Conservation (phyloP, 2,329 filamentous ascomycete species). For the Aureobasidium leucospermi region DNA sequence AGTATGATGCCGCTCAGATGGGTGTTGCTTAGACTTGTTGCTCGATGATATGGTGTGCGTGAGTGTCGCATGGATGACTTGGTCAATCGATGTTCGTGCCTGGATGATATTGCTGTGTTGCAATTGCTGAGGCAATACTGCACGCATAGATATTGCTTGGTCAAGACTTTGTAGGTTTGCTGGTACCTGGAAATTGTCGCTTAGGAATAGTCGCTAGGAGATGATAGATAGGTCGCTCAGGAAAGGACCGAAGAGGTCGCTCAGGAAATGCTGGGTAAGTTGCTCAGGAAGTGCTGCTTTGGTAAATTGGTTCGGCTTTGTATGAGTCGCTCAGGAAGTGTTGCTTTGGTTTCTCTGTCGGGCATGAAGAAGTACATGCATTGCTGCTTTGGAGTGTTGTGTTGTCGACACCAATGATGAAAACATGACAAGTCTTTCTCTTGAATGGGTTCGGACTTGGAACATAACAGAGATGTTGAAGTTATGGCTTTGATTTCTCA, state of each 20-base stretch:
- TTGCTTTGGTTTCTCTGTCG: constrained; percentile 3
- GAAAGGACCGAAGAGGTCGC: not conserved
- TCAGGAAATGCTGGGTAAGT: not conserved
- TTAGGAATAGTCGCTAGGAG: not conserved
- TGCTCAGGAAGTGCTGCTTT: constrained; percentile 9
- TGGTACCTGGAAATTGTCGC: not conserved
- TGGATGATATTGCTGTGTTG: not conserved
- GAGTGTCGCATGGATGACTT: not conserved
- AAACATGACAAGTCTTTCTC: not conserved
- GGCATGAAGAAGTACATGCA: not conserved
- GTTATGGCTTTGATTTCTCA: constrained; percentile 1
- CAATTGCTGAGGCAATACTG: not conserved
- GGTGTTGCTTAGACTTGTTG: not conserved
- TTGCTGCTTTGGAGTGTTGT: constrained; percentile 7
- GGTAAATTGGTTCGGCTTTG: not conserved
- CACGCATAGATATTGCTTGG: not conserved
- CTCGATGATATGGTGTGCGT: not conserved
- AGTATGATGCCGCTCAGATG: not conserved
- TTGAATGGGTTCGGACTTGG: not conserved
- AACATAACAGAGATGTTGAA: not conserved
- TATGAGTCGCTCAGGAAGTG: not conserved
- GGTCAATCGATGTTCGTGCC: not conserved
- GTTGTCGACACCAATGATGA: not conserved
- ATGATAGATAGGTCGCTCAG: not conserved
- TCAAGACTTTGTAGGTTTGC: not conserved